phyloP scores from a whole-genome alignment of 306 rosid species.

The Casuarina glauca region DNA sequence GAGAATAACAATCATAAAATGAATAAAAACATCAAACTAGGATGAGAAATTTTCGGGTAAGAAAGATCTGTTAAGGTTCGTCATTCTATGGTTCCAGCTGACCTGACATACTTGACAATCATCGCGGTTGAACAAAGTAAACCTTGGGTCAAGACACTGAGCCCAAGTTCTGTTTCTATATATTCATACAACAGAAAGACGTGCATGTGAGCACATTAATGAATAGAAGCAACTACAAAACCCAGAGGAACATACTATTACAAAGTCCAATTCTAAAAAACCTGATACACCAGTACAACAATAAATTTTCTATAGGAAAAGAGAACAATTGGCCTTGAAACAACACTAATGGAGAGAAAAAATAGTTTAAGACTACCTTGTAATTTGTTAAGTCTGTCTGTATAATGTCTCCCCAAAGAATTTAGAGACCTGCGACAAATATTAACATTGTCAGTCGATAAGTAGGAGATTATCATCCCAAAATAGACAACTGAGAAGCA shows the following conservation, averaged over 20 bases:
- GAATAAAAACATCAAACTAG: too few relatives aligned
- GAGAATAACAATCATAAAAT: too few relatives aligned
- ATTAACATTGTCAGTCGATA: conserved; percentile 16
- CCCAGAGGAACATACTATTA: background rate
- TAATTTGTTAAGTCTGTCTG: conserved; percentile 11
- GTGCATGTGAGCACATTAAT: background rate
- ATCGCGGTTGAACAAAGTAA: background rate
- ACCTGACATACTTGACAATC: background rate
- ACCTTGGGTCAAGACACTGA: background rate
- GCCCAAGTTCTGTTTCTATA: conserved; percentile 1
- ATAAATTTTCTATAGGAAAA: conserved; percentile 2
- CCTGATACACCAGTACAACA: background rate
- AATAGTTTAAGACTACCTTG: conserved; percentile 19
- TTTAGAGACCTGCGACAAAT: conserved; percentile 41
- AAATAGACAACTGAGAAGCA: background rate
- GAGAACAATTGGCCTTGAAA: conserved; percentile 14
- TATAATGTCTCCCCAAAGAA: conserved; percentile 37
- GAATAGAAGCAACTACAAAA: background rate
- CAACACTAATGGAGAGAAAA: background rate
- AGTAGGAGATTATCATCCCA: background rate
- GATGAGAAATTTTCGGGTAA: background rate
- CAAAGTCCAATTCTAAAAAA: background rate
- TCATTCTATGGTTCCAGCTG: background rate
- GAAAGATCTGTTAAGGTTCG: background rate
- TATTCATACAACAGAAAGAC: background rate